Conservation (phyloP, 1,284 basidiomycete genomes). For the Nidula niveotomentosa region DNA sequence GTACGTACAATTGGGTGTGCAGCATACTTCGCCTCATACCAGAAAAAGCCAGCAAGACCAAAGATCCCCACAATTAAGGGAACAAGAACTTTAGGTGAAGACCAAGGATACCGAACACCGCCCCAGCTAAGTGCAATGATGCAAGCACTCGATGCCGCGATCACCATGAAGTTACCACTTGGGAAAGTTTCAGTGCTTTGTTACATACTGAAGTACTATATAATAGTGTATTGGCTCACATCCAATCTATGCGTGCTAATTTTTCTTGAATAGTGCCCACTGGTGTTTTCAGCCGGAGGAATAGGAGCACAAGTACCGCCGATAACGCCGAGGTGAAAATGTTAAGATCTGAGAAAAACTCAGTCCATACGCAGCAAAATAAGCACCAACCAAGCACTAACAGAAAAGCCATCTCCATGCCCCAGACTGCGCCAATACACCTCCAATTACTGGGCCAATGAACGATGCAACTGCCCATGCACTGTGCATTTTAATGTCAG, state of each 20-base stretch:
- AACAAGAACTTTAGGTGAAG: conserved; percentile 34
- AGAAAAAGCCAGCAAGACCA: conserved; percentile 28
- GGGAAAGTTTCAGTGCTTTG: not conserved
- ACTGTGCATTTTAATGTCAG: not conserved
- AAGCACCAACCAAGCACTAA: not conserved
- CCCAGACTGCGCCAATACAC: conserved; percentile 12
- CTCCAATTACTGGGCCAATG: conserved; percentile 17
- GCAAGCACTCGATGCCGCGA: conserved; percentile 25
- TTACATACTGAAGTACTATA: not conserved
- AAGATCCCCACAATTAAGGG: conserved; percentile 39
- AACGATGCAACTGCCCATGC: too few species aligned
- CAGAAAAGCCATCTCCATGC: conserved; percentile 28
- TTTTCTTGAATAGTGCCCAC: conserved; percentile 23
- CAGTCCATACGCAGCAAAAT: not conserved
- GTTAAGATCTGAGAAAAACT: conserved; percentile 20
- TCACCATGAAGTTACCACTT: conserved; percentile 38
- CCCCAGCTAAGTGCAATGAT: conserved; percentile 39
- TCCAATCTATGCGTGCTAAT: conserved; percentile 32
- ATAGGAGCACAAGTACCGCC: conserved; percentile 14
- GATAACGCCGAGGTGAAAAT: conserved; percentile 20
- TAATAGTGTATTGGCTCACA: conserved; percentile 20
- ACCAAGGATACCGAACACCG: conserved; percentile 38
- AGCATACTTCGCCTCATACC: conserved; percentile 17
- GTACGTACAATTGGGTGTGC: not conserved
- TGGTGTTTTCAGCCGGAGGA: conserved; percentile 23